Conservation (phyloP, 2,329 filamentous ascomycete species). For the Cordyceps cateniannulata region DNA sequence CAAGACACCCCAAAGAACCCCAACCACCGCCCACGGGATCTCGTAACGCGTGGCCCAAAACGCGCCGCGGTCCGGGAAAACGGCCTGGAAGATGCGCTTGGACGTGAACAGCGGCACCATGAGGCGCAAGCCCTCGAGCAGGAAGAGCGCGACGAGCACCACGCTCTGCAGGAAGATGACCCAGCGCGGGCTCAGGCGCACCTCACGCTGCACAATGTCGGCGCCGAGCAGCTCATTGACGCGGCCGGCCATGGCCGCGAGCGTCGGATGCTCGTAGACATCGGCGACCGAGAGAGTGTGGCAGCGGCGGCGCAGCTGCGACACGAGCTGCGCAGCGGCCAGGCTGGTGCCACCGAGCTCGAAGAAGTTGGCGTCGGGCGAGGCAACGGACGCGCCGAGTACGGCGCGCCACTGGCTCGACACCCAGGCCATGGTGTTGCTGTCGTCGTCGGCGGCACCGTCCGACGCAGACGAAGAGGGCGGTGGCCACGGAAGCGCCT, state of each 20-base stretch:
- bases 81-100: slow-evolving; percentile 14
- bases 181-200: slow-evolving; percentile 17
- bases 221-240: slow-evolving; percentile 17
- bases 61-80: not conserved
- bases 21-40: slow-evolving; percentile 15
- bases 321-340: slow-evolving; percentile 19
- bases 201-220: slow-evolving; percentile 12
- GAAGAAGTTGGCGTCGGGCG: slow-evolving; percentile 16
- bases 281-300: slow-evolving; percentile 19
- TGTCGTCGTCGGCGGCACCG: not conserved
- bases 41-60: slow-evolving; percentile 14
- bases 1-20: slow-evolving; percentile 13
- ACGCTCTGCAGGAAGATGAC: slow-evolving; percentile 15
- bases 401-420: slow-evolving; percentile 18
- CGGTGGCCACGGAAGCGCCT: slow-evolving; percentile 14
- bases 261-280: slow-evolving; percentile 17
- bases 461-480: not conserved
- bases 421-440: slow-evolving; percentile 16
- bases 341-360: slow-evolving; percentile 19
- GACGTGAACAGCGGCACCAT: slow-evolving; percentile 9
- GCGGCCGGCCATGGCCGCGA: slow-evolving; percentile 15
- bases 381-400: slow-evolving; percentile 13
- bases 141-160: slow-evolving; percentile 14
- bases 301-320: slow-evolving; percentile 16
- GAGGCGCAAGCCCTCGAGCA: slow-evolving; percentile 13